Evolutionary conservation across 1,139 yeast genomes (phyloP).

Genomic region (Protomyces gravidus): DNA sequence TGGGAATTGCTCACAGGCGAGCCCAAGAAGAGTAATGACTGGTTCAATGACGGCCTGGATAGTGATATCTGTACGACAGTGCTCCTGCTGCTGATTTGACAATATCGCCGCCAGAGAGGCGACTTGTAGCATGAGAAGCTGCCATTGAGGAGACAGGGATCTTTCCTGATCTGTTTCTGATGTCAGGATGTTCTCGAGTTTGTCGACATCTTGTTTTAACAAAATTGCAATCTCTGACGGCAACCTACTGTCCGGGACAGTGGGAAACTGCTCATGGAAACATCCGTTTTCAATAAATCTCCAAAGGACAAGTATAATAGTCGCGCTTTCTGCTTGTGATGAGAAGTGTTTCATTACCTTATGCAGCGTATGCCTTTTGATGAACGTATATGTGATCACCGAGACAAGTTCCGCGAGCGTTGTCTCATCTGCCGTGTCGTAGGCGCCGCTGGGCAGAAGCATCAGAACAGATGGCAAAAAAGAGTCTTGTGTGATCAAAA

Average conservation of each 20-base stretch:
- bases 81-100: background rate
- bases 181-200: too few species aligned
- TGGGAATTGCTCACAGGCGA: constrained; percentile 16
- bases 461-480: background rate
- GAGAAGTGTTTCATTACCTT: background rate
- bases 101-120: background rate
- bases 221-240: background rate
- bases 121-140: background rate
- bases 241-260: too few species aligned
- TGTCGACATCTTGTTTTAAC: too few species aligned
- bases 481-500: background rate
- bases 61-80: background rate
- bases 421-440: background rate
- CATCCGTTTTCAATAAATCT: background rate
- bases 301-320: background rate
- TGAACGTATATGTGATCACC: background rate
- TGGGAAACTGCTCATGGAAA: background rate
- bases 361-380: background rate
- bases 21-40: constrained; percentile 3
- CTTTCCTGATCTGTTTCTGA: too few species aligned
- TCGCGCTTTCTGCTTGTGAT: background rate
- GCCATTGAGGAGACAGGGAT: too few species aligned
- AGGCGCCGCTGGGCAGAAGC: background rate
- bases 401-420: background rate
- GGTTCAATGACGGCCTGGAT: constrained; percentile 4